Percentiles rank a stretch among this genome's conserved stretches.
These are phyloP conservation scores for Linanthus parryae DNA, from an alignment of 148 eudicot genomes.

Conservation along the genomic window DNA sequence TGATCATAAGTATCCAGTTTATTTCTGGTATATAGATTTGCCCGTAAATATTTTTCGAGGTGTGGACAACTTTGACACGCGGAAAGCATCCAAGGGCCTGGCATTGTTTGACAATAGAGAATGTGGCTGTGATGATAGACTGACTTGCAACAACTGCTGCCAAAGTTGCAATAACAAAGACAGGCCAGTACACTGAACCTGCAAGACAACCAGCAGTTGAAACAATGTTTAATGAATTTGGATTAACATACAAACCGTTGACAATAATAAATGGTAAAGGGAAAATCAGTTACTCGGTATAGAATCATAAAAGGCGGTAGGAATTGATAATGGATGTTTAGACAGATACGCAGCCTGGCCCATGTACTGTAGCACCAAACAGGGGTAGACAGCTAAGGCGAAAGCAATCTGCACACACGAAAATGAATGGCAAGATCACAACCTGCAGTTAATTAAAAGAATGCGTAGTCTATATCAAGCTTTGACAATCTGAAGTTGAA, in stretches of 20 bases:
- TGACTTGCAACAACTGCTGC: conserved; percentile 94
- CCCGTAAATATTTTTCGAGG: conserved; percentile 78
- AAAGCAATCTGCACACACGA: conserved; percentile 65
- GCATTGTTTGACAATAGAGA: conserved; percentile 90
- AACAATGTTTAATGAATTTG: conserved; percentile 4
- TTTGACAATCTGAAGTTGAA: no score
- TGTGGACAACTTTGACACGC: conserved; percentile 91
- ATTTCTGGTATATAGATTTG: conserved; percentile 95
- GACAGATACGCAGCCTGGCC: conserved; percentile 96
- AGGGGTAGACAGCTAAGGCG: conserved; percentile 66
- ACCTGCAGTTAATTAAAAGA: neutral
- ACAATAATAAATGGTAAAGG: no score
- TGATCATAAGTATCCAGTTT: conserved; percentile 96
- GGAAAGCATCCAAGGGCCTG: conserved; percentile 97
- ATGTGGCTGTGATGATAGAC: conserved; percentile 91
- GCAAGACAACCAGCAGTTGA: conserved; percentile 20
- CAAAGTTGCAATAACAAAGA: conserved; percentile 80
- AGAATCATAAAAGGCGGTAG: conserved; percentile 66
- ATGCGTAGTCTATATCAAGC: no score
- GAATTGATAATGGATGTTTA: conserved; percentile 39
- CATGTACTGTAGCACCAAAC: conserved; percentile 92
- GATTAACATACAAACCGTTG: neutral
- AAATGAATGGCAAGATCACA: conserved; percentile 11
- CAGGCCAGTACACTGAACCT: conserved; percentile 81
- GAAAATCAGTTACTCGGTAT: conserved; percentile 94